Percentiles rank a stretch among this genome's conserved stretches.
phyloP scores from a whole-genome alignment of 2,329 filamentous ascomycete genomes.

The Pseudopyricularia cyperi region DNA sequence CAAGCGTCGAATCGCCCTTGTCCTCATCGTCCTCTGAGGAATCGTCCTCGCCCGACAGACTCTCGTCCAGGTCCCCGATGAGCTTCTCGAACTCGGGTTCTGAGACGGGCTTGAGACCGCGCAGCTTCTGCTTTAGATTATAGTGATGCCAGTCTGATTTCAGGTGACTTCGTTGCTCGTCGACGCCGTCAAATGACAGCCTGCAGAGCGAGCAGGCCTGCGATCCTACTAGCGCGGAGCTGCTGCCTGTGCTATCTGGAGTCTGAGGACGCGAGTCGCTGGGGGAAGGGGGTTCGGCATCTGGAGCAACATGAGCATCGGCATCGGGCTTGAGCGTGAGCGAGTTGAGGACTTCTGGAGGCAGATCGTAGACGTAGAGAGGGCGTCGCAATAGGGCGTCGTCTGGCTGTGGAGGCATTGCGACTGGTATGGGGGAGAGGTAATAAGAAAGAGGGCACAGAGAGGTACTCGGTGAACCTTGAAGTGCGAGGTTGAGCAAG shows the following conservation, averaged over 20 bases:
- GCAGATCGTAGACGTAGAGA: conserved; percentile 64
- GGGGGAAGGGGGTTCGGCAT: conserved; percentile 7
- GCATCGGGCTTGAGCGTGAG: conserved; percentile 44
- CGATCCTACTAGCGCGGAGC: conserved; percentile 32
- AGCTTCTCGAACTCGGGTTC: conserved; percentile 81
- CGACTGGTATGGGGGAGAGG: background rate
- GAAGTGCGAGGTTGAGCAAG: background rate
- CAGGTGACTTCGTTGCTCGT: conserved; percentile 75
- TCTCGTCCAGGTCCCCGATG: conserved; percentile 77
- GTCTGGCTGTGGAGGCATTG: conserved; percentile 15
- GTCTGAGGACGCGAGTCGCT: conserved; percentile 10
- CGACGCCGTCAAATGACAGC: conserved; percentile 55
- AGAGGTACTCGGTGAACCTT: background rate
- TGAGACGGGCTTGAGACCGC: conserved; percentile 56
- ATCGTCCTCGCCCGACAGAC: conserved; percentile 75
- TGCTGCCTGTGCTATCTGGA: conserved; percentile 8
- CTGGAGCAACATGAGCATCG: conserved; percentile 13
- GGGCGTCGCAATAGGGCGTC: conserved; percentile 36
- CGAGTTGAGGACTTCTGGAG: conserved; percentile 56
- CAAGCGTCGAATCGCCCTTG: conserved; percentile 58
- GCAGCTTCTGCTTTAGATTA: conserved; percentile 84
- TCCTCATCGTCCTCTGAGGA: conserved; percentile 43
- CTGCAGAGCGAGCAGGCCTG: conserved; percentile 74
- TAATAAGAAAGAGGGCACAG: background rate
- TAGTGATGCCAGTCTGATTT: conserved; percentile 88